phyloP scores from a whole-genome alignment of 2,329 filamentous ascomycete species.

The Graphilbum ipis-grandicollis region DNA sequence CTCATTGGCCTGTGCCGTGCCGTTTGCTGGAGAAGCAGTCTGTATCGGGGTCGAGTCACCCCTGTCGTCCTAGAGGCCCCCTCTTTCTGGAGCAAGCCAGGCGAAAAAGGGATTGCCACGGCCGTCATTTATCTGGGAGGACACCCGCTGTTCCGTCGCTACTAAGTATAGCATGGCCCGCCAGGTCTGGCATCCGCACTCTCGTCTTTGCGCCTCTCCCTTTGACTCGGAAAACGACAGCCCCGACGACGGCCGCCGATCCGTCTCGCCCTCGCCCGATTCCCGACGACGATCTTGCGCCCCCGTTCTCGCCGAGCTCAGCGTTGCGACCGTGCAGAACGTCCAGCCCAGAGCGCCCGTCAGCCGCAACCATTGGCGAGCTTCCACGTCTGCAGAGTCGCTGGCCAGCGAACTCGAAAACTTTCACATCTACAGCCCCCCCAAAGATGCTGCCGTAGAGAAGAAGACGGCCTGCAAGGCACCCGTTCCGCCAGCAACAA shows the following conservation, averaged over 20 bases:
- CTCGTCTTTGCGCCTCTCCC: neutral
- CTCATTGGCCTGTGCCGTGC: conserved; percentile 3
- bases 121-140: too few species aligned
- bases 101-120: too few species aligned
- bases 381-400: conserved; percentile 10
- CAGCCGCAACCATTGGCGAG: neutral
- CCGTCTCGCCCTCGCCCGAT: neutral
- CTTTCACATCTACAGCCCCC: conserved; percentile 13
- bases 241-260: neutral
- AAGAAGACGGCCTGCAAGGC: neutral
- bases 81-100: neutral
- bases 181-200: neutral
- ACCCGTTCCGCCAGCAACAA: too few species aligned
- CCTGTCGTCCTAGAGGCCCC: neutral
- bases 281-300: neutral
- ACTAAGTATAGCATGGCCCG: conserved; percentile 2
- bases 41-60: neutral
- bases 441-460: neutral
- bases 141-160: too few species aligned
- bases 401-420: conserved; percentile 16
- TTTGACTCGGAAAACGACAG: neutral
- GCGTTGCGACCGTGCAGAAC: conserved; percentile 4
- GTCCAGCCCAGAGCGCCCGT: neutral
- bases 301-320: conserved; percentile 4
- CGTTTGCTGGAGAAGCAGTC: neutral